Evolutionary conservation across 1,139 yeast species (phyloP).

Genomic region (Nakaseomyces uthaithaninus): DNA sequence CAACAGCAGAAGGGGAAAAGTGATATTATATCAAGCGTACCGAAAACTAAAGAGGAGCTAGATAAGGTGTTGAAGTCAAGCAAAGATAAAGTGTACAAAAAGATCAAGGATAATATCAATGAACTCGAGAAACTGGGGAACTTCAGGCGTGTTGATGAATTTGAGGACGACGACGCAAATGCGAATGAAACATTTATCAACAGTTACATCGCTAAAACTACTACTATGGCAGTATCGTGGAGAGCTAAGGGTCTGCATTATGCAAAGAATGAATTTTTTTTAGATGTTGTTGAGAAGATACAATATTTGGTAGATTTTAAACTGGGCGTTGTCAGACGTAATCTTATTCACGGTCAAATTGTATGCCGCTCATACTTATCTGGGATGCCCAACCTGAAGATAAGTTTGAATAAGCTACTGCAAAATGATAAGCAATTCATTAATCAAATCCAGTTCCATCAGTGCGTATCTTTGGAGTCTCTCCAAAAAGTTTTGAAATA

Average conservation of each 20-base stretch:
- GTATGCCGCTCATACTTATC: conserved; percentile 59
- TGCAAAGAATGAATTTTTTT: conserved; percentile 68
- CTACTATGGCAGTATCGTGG: conserved; percentile 71
- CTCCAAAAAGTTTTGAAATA: conserved; percentile 32
- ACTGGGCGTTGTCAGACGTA: conserved; percentile 48
- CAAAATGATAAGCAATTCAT: conserved; percentile 40
- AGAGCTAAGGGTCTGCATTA: conserved; percentile 74
- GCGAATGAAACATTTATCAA: conserved; percentile 37
- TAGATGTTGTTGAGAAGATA: conserved; percentile 61
- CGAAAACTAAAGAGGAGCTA: conserved; percentile 8
- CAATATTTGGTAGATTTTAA: conserved; percentile 55
- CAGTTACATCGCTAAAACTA: conserved; percentile 60
- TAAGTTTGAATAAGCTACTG: conserved; percentile 54
- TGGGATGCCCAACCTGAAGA: conserved; percentile 68
- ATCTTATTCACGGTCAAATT: conserved; percentile 57
- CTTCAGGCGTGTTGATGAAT: background rate
- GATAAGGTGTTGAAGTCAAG: background rate
- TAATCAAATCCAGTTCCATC: conserved; percentile 59
- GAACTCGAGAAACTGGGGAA: conserved; percentile 9
- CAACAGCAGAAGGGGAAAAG: conserved; percentile 7
- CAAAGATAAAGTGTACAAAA: conserved; percentile 4
- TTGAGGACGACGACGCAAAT: conserved; percentile 8
- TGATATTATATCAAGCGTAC: conserved; percentile 6
- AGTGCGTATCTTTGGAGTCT: conserved; percentile 63
- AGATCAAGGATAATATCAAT: conserved; percentile 8